These are phyloP conservation scores for Colletotrichum musae DNA, from an alignment of 2,329 filamentous ascomycete species.

Conservation along the genomic window DNA sequence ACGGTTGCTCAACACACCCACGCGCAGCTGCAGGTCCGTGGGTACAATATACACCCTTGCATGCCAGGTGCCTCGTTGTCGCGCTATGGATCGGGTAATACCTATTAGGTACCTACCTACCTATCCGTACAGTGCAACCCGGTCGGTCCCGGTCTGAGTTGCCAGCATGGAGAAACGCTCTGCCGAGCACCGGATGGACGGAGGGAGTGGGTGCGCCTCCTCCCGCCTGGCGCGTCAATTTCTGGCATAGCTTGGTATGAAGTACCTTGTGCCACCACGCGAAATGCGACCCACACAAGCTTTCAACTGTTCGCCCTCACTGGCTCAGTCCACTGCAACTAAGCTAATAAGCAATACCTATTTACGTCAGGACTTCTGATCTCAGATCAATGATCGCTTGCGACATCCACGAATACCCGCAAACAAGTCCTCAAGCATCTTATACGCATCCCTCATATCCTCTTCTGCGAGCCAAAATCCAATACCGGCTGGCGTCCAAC, in stretches of 20 bases:
- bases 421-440: too few relatives aligned
- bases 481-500: not conserved
- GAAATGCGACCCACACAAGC: conserved; percentile 31
- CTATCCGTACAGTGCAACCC: not conserved
- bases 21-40: conserved; percentile 33
- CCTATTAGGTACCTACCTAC: not conserved
- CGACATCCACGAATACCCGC: too few relatives aligned
- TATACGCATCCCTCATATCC: too few relatives aligned
- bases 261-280: too few relatives aligned
- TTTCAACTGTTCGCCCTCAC: not conserved
- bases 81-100: too few relatives aligned
- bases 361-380: conserved; percentile 32
- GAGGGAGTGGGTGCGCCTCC: too few relatives aligned
- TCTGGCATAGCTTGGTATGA: too few relatives aligned
- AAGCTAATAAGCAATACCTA: not conserved
- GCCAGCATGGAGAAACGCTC: conserved; percentile 31
- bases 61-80: too few relatives aligned
- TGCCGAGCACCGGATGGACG: conserved; percentile 10
- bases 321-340: too few relatives aligned
- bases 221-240: too few relatives aligned
- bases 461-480: not conserved
- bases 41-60: not conserved
- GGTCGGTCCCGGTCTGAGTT: too few relatives aligned
- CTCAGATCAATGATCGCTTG: not conserved
- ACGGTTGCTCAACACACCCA: conserved; percentile 20